Evolutionary conservation across 202 grass and related monocot genomes (phyloP).

Genomic region (Schoenoplectus triqueter): DNA sequence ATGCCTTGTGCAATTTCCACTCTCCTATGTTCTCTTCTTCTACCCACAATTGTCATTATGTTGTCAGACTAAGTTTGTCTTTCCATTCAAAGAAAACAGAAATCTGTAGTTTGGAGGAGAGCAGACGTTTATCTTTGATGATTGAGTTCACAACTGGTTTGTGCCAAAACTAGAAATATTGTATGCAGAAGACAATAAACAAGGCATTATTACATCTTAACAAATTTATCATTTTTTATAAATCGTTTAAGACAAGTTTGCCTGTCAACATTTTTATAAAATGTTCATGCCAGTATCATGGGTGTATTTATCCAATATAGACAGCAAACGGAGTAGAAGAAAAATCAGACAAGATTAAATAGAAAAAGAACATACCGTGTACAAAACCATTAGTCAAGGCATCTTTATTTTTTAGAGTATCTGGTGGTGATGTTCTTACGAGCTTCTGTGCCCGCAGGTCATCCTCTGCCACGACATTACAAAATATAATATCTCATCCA

Average conservation of each 20-base stretch:
- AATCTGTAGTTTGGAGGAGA: not conserved
- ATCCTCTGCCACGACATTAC: conserved; percentile 47
- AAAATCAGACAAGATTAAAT: conserved; percentile 13
- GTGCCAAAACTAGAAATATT: conserved; percentile 12
- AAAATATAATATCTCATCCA: conserved; percentile 32
- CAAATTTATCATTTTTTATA: not conserved
- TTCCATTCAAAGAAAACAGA: not conserved
- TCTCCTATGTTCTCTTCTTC: not conserved
- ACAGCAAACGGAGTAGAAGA: not conserved
- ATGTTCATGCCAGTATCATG: not conserved
- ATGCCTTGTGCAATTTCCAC: not conserved
- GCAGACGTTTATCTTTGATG: not conserved
- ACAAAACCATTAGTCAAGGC: conserved; percentile 28
- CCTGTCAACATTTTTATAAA: not conserved
- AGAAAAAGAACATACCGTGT: conserved; percentile 29
- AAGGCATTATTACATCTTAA: not conserved
- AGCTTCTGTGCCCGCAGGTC: conserved; percentile 42
- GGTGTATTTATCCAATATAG: conserved; percentile 24
- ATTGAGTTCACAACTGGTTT: not conserved
- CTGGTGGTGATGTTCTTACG: conserved; percentile 41
- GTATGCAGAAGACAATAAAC: not conserved
- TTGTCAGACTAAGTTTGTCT: not conserved
- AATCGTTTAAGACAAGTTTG: not conserved
- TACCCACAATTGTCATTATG: not conserved
- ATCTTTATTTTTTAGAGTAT: conserved; percentile 28